Base-by-base conservation (phyloP, 2,329 filamentous ascomycete genomes). In the Monilinia laxa region DNA sequence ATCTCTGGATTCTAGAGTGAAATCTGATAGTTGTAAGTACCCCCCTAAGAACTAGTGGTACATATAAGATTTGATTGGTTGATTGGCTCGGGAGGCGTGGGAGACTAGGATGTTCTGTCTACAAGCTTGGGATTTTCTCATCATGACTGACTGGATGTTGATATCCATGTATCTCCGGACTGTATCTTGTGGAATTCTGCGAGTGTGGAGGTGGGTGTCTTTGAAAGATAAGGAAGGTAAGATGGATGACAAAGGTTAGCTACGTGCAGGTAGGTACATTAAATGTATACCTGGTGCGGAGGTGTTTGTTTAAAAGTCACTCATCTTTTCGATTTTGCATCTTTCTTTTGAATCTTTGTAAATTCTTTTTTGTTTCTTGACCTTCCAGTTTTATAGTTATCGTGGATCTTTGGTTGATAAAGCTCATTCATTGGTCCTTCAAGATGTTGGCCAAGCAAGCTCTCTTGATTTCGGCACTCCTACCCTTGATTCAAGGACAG, bases 401-500 rank as follows among this genome's bases (percentile, higher is more conserved):
- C 31, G 31, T 35, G 31, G 31, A 18, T 54, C 16, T 31, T 40
- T 18, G 23, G 35, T 49, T 49, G 28, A 16, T 59, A 49, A 51
- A 51, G 47, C n/a, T 51, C 25, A 23, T 18, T 51, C 25, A 23
- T 18, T 25, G 28, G 25, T 18, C 45, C 40, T 42, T 67, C 70
- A 74, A 70, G 47, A 76, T 76, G 74, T 70, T 71, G 62, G 60
- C 71, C 71, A 81, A 80, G 68, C 73, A 78, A 31, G 68, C 81
- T 66, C 72, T 82, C 67, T 71, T 81, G 69, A 77, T 80, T 53
- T 73, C 81, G 59, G 75, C 79, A 64, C 72, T 80, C 59, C 68
- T 79, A 57, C 74, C 77, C n/a, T 73, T 79, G 49, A 72, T 71
- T 38, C 69, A 70, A 28, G 75, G 72, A 25, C 70, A 75, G 35